These are phyloP conservation scores for Paxillus involutus DNA, from an alignment of 768 basidiomycete genomes.

Conservation along the genomic window DNA sequence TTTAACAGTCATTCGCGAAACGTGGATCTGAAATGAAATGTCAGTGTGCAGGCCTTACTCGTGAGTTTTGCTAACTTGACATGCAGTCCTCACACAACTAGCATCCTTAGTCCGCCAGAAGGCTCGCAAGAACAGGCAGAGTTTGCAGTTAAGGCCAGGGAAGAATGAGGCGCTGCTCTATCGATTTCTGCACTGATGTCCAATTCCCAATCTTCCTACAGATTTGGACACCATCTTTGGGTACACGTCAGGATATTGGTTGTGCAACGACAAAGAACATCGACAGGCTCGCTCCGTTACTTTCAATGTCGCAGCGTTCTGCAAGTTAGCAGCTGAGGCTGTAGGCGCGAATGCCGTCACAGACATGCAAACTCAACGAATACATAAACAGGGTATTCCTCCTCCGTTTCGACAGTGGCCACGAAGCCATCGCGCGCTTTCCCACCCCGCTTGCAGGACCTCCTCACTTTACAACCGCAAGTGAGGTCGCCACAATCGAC, in stretches of 20 bases:
- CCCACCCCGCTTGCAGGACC: constrained; percentile 26
- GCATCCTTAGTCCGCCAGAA: not conserved
- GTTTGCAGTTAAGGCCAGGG: constrained; percentile 4
- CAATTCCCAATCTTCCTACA: not conserved
- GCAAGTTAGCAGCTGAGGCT: constrained; percentile 10
- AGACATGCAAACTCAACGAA: constrained; percentile 15
- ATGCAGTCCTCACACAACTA: not conserved
- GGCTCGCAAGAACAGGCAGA: not conserved
- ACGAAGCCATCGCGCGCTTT: constrained; percentile 15
- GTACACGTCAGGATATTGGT: constrained; percentile 20
- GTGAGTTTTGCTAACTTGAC: not conserved
- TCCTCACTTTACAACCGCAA: constrained; percentile 30
- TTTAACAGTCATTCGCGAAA: no score
- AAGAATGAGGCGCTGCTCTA: not conserved
- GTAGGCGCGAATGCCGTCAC: constrained; percentile 16
- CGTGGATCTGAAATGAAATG: not conserved
- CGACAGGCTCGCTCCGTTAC: constrained; percentile 4
- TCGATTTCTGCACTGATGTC: not conserved
- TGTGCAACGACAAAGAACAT: constrained; percentile 25
- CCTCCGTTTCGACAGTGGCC: constrained; percentile 10
- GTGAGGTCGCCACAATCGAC: constrained; percentile 38
- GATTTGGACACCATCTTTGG: constrained; percentile 3
- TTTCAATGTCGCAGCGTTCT: constrained; percentile 21
- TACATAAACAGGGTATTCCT: constrained; percentile 16
- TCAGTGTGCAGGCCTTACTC: not conserved